Percentiles rank a stretch among this genome's conserved stretches.
Evolutionary conservation across 208 protist genomes (phyloP).

Genomic region (Lotmaria passim): DNA sequence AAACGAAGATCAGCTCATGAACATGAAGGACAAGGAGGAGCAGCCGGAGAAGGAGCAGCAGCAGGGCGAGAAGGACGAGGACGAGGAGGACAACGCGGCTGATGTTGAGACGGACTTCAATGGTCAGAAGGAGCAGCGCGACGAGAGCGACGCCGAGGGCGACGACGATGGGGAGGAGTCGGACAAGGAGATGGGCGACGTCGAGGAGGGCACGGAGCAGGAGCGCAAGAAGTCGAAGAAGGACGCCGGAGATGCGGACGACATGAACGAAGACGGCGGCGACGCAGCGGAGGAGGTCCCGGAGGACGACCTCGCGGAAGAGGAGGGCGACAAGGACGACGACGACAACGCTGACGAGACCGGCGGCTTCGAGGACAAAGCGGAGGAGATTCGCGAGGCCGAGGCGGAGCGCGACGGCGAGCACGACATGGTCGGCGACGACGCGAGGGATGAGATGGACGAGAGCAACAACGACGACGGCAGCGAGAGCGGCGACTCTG

Average conservation of each 20-base stretch:
- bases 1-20: conserved; percentile 96
- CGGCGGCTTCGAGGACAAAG: conserved; percentile 86
- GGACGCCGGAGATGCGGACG: conserved; percentile 73
- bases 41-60: conserved; percentile 73
- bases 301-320: conserved; percentile 83
- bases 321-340: conserved; percentile 34
- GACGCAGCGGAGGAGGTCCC: conserved; percentile 80
- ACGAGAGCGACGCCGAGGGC: conserved; percentile 77
- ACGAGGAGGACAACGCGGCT: conserved; percentile 90
- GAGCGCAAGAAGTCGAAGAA: conserved; percentile 82
- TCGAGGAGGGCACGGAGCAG: conserved; percentile 88
- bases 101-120: conserved; percentile 90
- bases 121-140: conserved; percentile 74
- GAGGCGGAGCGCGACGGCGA: conserved; percentile 72
- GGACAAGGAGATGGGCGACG: conserved; percentile 87
- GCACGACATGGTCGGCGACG: conserved; percentile 79
- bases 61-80: conserved; percentile 77
- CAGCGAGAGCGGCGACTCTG: conserved; percentile 36
- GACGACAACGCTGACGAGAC: conserved; percentile 80
- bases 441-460: conserved; percentile 47
- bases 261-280: conserved; percentile 80
- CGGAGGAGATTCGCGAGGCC: conserved; percentile 79
- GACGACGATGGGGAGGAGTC: conserved; percentile 76
- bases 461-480: conserved; percentile 43
- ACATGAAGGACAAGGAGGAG: conserved; percentile 91